Base-by-base conservation (phyloP, 805 yeast genomes). In the Saccharomyces mikatae region DNA sequence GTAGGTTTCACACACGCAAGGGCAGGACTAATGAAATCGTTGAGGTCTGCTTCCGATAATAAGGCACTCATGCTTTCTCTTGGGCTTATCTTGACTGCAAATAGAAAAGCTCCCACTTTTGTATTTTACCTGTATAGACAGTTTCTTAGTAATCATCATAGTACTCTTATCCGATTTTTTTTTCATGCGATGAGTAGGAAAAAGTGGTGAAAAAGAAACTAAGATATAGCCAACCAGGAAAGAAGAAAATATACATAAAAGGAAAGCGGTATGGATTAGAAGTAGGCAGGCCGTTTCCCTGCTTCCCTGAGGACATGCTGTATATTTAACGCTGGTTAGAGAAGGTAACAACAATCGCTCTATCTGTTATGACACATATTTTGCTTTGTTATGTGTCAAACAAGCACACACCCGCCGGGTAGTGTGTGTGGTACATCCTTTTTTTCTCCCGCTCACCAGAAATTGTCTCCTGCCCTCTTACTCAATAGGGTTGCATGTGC, bases 1-100 rank as follows among this genome's bases (percentile, higher is more conserved):
- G 83, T 84, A 0, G 98, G 97, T 71, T 89, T 94, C 53, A 91
- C 85, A 68, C 99, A 94, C 0, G 97, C 98, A 28, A 88, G 84
- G 0, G 96, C 96, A 0, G 98, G 99, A 31, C 87, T 79, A 47
- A 94, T 92, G 72, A 90, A 94, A 71, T 94, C 99, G 71, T 94
- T 94, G 54, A 94, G 74, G 65, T 94, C 97, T 55, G 88, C 94
- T 24, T 89, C 91, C 8, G 96, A 86, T 52, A 92, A 76, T 46
- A 91, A 74, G 1, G 97, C 89, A 71, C 96, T 86, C 98, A 91
- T 90, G 2, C 3, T 46, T 21, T 52, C 31, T 17, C 26, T 26
- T 17, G 9, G 3, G 17, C 44, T 36, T 36, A 10, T 9, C 24
- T 36, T 36, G 24, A 24, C 21, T 44, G 11, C 13, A 11, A 6